These are phyloP conservation scores for Basipetospora chlamydospora DNA, from an alignment of 2,329 filamentous ascomycete genomes.

Conservation along the genomic window DNA sequence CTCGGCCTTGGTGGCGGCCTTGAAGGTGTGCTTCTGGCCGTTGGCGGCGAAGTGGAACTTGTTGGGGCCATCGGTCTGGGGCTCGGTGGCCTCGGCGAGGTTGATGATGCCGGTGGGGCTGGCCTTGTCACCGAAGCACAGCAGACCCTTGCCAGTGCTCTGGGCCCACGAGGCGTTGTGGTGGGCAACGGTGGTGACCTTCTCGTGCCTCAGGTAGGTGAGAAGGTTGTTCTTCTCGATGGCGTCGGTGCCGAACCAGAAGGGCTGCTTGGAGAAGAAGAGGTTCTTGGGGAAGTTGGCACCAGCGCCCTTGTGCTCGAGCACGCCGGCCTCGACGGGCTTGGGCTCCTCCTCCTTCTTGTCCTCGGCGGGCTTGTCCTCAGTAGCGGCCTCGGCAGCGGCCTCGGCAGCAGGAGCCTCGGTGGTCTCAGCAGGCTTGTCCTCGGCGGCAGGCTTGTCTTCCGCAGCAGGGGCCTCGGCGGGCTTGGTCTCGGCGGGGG, in stretches of 20 bases:
- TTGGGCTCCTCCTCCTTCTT: constrained; percentile 37
- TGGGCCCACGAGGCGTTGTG: constrained; percentile 76
- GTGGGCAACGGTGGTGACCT: constrained; percentile 60
- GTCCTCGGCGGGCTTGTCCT: constrained; percentile 17
- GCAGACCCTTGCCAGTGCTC: constrained; percentile 86
- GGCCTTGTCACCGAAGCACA: constrained; percentile 82
- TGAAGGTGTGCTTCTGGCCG: constrained; percentile 88
- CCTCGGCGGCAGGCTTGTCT: constrained; percentile 29
- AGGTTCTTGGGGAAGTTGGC: constrained; percentile 76
- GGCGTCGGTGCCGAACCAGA: constrained; percentile 67
- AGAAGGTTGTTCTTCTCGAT: constrained; percentile 60
- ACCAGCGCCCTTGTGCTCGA: constrained; percentile 82
- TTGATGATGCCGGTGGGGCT: constrained; percentile 71
- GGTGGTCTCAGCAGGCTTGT: constrained; percentile 24
- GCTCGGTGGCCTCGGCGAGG: constrained; percentile 56
- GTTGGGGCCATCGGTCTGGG: constrained; percentile 58
- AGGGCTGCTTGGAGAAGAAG: constrained; percentile 83
- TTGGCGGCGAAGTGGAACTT: constrained; percentile 79
- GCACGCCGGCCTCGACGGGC: constrained; percentile 67
- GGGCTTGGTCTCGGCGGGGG: constrained; percentile 7
- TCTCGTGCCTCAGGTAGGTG: constrained; percentile 76
- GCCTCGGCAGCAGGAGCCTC: constrained; percentile 25
- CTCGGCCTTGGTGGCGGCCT: constrained; percentile 59
- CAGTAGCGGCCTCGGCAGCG: constrained; percentile 22
- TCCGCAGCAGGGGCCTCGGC: constrained; percentile 18